Percentiles rank a stretch among this genome's conserved stretches.
Conservation (phyloP, 176 grass and related monocot species). For the Leersia perrieri region DNA sequence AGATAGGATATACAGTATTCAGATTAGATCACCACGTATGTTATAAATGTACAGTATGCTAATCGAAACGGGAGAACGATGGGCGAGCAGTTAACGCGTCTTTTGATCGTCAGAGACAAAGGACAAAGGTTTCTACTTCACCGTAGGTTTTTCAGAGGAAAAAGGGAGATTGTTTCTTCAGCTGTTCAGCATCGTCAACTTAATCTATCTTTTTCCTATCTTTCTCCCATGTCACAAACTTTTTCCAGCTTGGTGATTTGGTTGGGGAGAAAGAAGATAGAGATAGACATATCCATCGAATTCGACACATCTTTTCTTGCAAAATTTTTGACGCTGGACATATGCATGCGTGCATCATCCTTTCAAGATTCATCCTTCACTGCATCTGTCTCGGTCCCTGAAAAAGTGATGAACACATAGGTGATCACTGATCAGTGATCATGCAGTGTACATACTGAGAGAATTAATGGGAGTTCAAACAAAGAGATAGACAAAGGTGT, state of each 20-base stretch:
- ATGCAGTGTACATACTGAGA: no score
- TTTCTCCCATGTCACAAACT: background rate
- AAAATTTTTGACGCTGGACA: background rate
- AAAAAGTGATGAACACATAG: background rate
- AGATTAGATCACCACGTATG: background rate
- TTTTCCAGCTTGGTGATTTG: background rate
- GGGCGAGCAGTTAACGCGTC: background rate
- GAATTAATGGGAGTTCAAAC: no score
- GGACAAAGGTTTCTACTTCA: background rate
- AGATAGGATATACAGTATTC: background rate
- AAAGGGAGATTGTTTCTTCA: background rate
- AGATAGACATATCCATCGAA: background rate
- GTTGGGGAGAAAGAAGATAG: background rate
- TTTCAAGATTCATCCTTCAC: no score
- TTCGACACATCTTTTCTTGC: background rate
- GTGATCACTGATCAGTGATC: no score
- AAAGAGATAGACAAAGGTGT: background rate
- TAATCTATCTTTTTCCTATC: background rate
- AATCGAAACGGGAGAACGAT: background rate
- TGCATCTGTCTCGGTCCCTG: no score
- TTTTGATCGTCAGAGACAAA: no score
- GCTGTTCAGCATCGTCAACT: background rate
- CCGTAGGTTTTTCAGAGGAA: background rate
- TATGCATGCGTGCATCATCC: no score
- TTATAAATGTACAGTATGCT: background rate